phyloP scores from a whole-genome alignment of 2,329 filamentous ascomycete genomes.

The Aciculosporium take region DNA sequence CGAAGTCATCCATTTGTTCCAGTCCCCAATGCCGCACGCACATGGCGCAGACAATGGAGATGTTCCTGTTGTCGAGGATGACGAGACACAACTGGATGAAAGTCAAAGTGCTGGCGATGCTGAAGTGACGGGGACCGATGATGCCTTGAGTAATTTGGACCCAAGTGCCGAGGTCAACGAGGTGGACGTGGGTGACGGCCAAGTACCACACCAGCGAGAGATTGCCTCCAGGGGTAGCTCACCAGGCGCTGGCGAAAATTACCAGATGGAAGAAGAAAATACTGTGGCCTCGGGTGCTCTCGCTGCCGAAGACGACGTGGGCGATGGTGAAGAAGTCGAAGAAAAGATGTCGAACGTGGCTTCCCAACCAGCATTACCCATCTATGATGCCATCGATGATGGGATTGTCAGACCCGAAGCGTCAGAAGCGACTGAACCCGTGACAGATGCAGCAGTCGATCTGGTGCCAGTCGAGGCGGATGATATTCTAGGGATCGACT shows the following conservation, averaged over 20 bases:
- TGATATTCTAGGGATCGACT: constrained; percentile 2
- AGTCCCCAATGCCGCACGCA: constrained; percentile 10
- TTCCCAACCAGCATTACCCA: neutral
- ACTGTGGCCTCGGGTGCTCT: constrained; percentile 5
- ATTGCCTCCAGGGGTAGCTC: neutral
- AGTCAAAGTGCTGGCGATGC: constrained; percentile 11
- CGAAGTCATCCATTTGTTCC: constrained; percentile 26
- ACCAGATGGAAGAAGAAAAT: neutral
- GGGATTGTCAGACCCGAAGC: neutral
- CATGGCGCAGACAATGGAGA: neutral
- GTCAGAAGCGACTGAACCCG: neutral
- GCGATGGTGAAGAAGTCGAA: constrained; percentile 10
- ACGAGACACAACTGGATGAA: constrained; percentile 8
- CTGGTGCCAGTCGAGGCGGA: neutral
- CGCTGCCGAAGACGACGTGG: constrained; percentile 9
- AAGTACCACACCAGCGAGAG: neutral
- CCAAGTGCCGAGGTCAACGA: neutral
- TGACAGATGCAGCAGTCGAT: neutral
- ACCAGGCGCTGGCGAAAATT: neutral
- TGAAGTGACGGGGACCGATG: constrained; percentile 8
- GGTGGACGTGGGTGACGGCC: neutral
- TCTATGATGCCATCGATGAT: neutral
- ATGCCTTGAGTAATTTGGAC: constrained; percentile 9
- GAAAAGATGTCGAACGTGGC: constrained; percentile 9
- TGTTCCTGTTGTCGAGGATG: constrained; percentile 1